phyloP scores from a whole-genome alignment of 768 basidiomycete species.

The Amanita subjunquillea region DNA sequence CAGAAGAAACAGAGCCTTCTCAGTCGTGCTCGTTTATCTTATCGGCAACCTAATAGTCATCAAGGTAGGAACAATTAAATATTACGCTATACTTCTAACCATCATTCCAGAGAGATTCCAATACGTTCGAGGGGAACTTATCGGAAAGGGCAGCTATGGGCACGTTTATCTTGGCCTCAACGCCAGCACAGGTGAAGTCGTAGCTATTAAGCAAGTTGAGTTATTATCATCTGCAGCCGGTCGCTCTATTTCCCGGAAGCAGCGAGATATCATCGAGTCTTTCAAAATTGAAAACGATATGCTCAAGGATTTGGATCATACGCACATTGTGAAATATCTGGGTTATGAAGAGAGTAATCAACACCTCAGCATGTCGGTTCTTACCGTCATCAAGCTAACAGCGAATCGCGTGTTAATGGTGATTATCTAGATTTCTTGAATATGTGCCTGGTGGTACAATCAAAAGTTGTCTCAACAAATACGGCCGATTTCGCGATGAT shows the following conservation, averaged over 20 bases:
- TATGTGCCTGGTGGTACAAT: conserved; percentile 96
- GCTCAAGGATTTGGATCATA: conserved; percentile 80
- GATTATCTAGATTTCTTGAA: conserved; percentile 67
- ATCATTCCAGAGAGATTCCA: conserved; percentile 53
- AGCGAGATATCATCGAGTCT: conserved; percentile 64
- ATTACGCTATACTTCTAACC: neutral
- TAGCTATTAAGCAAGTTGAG: conserved; percentile 96
- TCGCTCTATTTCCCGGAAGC: conserved; percentile 45
- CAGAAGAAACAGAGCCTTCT: neutral
- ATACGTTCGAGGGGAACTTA: conserved; percentile 88
- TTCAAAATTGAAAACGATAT: conserved; percentile 82
- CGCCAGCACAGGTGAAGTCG: conserved; percentile 82
- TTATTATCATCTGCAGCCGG: conserved; percentile 67
- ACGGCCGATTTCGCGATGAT: conserved; percentile 76
- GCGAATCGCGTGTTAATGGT: neutral
- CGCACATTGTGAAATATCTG: conserved; percentile 87
- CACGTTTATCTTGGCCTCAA: conserved; percentile 88
- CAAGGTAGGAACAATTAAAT: neutral
- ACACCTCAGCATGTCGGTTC: conserved; percentile 68
- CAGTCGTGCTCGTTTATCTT: neutral
- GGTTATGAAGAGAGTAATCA: conserved; percentile 73
- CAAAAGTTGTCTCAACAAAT: conserved; percentile 61
- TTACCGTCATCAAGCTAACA: neutral
- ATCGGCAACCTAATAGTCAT: neutral
- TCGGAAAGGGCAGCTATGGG: conserved; percentile 92